Percentiles rank a stretch among this genome's conserved stretches.
Conservation (phyloP, 208 protist genomes). For the Balamuthia mandrillaris region DNA sequence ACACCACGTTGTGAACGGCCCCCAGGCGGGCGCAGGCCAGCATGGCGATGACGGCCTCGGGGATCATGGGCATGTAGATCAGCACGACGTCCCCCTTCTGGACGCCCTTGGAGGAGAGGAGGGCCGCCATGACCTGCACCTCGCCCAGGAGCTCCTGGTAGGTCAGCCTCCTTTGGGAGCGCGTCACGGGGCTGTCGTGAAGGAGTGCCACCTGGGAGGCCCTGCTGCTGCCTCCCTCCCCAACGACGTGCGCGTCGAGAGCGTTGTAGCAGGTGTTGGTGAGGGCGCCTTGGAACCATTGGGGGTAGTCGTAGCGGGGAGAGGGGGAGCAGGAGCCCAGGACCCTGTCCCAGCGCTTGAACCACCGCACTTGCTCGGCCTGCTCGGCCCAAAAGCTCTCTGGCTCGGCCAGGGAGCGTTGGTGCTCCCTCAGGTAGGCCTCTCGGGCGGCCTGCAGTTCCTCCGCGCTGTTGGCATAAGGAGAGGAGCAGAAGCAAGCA, state of each 20-base stretch:
- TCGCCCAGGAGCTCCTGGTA: background rate
- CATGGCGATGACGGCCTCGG: conserved; percentile 36
- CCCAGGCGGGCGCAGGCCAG: conserved; percentile 27
- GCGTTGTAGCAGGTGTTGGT: conserved; percentile 50
- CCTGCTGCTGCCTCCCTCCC: background rate
- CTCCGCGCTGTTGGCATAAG: too few relatives aligned
- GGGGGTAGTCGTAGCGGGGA: background rate
- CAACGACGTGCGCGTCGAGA: conserved; percentile 32
- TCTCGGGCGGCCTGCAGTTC: too few relatives aligned
- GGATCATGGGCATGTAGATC: conserved; percentile 48
- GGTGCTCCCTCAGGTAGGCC: conserved; percentile 7
- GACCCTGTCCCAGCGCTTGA: background rate
- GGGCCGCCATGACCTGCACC: background rate
- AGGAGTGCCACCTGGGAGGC: background rate
- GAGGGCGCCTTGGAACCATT: background rate
- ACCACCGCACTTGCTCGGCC: background rate
- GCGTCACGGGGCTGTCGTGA: background rate
- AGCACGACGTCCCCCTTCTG: conserved; percentile 27
- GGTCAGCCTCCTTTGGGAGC: background rate
- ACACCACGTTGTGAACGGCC: conserved; percentile 50
- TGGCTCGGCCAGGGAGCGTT: background rate
- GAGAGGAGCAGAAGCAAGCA: too few relatives aligned
- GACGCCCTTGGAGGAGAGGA: background rate
- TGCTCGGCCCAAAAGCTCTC: background rate
- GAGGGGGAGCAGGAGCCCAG: background rate